Conservation (phyloP, 306 rosid species). For the Corylus americana region DNA sequence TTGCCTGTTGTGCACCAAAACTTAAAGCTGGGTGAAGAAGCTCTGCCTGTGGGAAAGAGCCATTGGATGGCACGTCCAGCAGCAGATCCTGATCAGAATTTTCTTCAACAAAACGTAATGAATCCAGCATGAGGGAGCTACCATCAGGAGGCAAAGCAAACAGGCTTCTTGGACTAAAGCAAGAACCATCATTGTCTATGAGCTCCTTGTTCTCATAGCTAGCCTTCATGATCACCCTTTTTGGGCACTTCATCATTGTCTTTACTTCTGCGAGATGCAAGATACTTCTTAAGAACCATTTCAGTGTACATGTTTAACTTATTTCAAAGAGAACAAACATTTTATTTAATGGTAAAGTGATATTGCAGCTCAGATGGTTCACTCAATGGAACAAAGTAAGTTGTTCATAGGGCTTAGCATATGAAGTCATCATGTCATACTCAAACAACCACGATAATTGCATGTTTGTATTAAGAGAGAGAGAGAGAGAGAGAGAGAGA, state of each 20-base stretch:
- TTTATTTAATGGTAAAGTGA: background rate
- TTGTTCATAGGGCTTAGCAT: background rate
- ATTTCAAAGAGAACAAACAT: background rate
- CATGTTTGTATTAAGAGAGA: background rate
- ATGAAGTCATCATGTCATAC: background rate
- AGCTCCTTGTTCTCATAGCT: conserved; percentile 60
- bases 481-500: background rate
- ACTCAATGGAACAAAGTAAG: background rate
- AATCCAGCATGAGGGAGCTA: conserved; percentile 59
- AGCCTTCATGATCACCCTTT: conserved; percentile 52
- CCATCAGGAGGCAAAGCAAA: conserved; percentile 85
- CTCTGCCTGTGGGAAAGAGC: conserved; percentile 90
- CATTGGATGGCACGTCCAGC: conserved; percentile 79
- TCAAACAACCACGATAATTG: background rate
- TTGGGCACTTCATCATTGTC: conserved; percentile 82
- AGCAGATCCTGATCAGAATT: conserved; percentile 79
- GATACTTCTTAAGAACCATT: conserved; percentile 23
- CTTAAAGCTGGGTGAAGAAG: conserved; percentile 59
- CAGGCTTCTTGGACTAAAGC: conserved; percentile 81
- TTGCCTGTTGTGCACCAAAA: conserved; percentile 68
- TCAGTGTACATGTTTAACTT: background rate
- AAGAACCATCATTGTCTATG: conserved; percentile 61
- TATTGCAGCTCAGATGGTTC: background rate
- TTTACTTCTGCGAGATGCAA: conserved; percentile 65
- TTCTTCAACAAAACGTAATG: conserved; percentile 66